A percentile compares a stretch with the other conserved stretches of the same genome.
These are phyloP conservation scores for Asterophora parasitica DNA, from an alignment of 768 basidiomycete species.

Conservation along the genomic window DNA sequence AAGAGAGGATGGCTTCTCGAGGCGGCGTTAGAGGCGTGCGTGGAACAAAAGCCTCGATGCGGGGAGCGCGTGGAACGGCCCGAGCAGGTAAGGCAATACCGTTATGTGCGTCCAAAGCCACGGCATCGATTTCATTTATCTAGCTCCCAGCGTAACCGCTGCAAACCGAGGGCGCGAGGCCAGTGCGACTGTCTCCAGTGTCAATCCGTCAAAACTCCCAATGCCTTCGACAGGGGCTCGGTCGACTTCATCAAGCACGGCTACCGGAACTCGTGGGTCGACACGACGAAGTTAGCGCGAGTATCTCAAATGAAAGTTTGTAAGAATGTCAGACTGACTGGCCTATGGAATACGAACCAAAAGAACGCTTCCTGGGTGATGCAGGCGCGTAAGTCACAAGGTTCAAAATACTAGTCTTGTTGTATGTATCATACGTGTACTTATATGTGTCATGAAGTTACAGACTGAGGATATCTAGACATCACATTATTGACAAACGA, in stretches of 20 bases:
- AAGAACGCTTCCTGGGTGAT: no score
- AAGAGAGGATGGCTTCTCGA: conserved; percentile 32
- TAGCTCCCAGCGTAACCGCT: conserved; percentile 4
- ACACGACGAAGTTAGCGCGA: conserved; percentile 5
- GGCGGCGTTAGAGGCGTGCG: conserved; percentile 69
- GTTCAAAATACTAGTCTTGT: no score
- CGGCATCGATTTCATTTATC: background rate
- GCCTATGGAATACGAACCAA: no score
- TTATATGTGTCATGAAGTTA: no score
- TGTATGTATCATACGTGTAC: no score
- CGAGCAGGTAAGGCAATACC: conserved; percentile 28
- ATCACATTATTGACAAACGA: no score
- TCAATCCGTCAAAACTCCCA: conserved; percentile 14
- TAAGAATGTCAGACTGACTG: no score
- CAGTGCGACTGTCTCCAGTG: background rate
- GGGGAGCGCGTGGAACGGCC: conserved; percentile 38
- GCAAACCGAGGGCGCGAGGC: conserved; percentile 6
- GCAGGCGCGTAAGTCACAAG: no score
- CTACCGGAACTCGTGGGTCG: conserved; percentile 1
- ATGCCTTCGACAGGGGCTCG: conserved; percentile 8
- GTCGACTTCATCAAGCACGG: conserved; percentile 7
- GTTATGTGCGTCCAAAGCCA: background rate
- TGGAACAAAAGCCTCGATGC: conserved; percentile 64
- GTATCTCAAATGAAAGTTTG: no score
- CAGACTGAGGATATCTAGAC: no score